Conservation (phyloP, 495 filamentous ascomycete species). For the Penicillium canescens region DNA sequence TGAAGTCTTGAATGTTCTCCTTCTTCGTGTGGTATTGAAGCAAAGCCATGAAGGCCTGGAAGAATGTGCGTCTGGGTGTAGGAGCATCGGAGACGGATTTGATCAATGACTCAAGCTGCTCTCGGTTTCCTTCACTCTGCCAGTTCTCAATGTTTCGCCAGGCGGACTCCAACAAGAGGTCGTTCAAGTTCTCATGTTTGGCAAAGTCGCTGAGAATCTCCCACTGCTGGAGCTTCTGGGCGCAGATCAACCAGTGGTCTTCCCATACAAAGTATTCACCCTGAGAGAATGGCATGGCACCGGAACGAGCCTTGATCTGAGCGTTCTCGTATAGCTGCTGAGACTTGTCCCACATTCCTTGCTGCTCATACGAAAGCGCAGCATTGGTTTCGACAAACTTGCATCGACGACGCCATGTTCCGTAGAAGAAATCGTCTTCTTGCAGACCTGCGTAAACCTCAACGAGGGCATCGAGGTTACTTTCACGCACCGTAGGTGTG, state of each 20-base stretch:
- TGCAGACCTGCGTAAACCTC: conserved; percentile 86
- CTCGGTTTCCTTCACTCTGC: conserved; percentile 79
- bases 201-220: conserved; percentile 95
- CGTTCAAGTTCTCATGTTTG: conserved; percentile 98
- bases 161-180: conserved; percentile 89
- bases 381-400: conserved; percentile 97
- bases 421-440: conserved; percentile 97
- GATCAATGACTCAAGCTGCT: conserved; percentile 85
- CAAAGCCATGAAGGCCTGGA: conserved; percentile 96
- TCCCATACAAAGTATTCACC: conserved; percentile 99
- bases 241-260: conserved; percentile 97
- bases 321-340: conserved; percentile 94
- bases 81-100: conserved; percentile 97
- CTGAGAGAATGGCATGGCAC: conserved; percentile 89
- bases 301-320: conserved; percentile 94
- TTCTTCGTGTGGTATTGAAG: conserved; percentile 89
- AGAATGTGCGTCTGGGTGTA: conserved; percentile 89
- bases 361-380: conserved; percentile 95
- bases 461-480: conserved; percentile 89
- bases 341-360: conserved; percentile 98
- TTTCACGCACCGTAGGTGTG: conserved; percentile 79
- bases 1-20: conserved; percentile 79
- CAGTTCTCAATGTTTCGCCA: conserved; percentile 95
- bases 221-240: conserved; percentile 98
- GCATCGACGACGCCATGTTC: conserved; percentile 92